A percentile compares a stretch with the other conserved stretches of the same genome.
Conservation (phyloP, 2,329 filamentous ascomycete species). For the Ophioceras dolichostomum region DNA sequence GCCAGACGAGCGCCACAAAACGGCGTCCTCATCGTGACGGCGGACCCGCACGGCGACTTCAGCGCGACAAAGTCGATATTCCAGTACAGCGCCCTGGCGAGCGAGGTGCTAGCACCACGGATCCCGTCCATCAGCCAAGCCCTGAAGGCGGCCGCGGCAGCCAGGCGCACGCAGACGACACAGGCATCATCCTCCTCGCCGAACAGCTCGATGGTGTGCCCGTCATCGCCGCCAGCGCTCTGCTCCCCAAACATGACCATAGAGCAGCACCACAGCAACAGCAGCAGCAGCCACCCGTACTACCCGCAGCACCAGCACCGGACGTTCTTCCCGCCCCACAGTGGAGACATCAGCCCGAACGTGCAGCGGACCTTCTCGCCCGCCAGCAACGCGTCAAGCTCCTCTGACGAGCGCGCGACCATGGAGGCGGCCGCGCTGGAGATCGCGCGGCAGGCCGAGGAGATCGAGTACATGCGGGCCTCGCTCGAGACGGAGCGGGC, state of each 20-base stretch:
- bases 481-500: slow-evolving; percentile 61
- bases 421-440: slow-evolving; percentile 75
- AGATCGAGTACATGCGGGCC: slow-evolving; percentile 62
- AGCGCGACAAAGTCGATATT: slow-evolving; percentile 95
- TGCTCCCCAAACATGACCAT: slow-evolving; percentile 18
- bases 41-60: slow-evolving; percentile 85
- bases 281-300: slow-evolving; percentile 8
- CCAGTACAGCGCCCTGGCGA: slow-evolving; percentile 82
- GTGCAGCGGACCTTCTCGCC: slow-evolving; percentile 25
- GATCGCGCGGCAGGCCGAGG: slow-evolving; percentile 64
- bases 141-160: slow-evolving; percentile 34
- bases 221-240: slow-evolving; percentile 10
- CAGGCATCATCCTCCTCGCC: not conserved
- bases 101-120: slow-evolving; percentile 84
- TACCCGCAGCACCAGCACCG: slow-evolving; percentile 5
- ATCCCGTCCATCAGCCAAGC: slow-evolving; percentile 72
- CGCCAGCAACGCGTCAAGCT: slow-evolving; percentile 25
- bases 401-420: slow-evolving; percentile 47
- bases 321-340: too few relatives aligned
- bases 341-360: too few relatives aligned
- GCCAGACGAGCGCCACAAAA: slow-evolving; percentile 62
- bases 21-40: slow-evolving; percentile 92
- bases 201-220: not conserved
- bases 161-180: slow-evolving; percentile 4
- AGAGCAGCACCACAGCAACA: slow-evolving; percentile 18